Base-by-base conservation (phyloP, 768 basidiomycete genomes). In the Sutorius australiensis region DNA sequence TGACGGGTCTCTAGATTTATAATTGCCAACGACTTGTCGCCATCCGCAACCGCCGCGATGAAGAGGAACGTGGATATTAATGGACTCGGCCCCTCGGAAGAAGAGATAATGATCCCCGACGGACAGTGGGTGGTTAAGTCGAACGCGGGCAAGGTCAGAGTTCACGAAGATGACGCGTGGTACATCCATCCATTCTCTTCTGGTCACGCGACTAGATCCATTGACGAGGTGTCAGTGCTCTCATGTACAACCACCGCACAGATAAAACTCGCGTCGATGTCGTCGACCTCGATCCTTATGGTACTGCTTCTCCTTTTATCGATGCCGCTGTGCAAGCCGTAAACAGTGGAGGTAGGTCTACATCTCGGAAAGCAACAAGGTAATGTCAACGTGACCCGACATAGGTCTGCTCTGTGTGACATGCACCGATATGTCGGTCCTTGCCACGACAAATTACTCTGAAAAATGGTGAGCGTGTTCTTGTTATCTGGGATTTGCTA, bases 271-370 rank as follows among this genome's bases (percentile, higher is more conserved):
- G 86, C 3, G 94, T 98, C 17, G 95, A 98, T 57, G 91, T 91
- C 28, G 85, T 99, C n/a, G 97, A 99, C 67, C 80, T 99, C 27
- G 97, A 99, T 67, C 97, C 97, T 0, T 99, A 98, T 63, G 97
- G 97, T 1, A 95, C 93, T 9, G 97, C 97, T 0, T 88, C 93
- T 5, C 97, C 95, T 3, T 99, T 99, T 67, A 87, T 99, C 27
- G 97, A 99, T 61, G 87, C 87, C 19, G 94, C 95, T 0, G 85
- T 99, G 14, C 94, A 98, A 62, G 83, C 83, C 52, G 76, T 97
- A 9, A 81, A 83, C 31, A 94, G 95, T 59, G 94, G 90, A 67
- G 95, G 95, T 87, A 54, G 60, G 78, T 66, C 14, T n/a, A 31
- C 8, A 37, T n/a, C 40, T 24, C 39, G 28, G 14, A 8, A 12